A percentile compares a stretch with the other conserved stretches of the same genome.
These are phyloP conservation scores for Geoglossum cookeanum DNA, from an alignment of 2,329 filamentous ascomycete genomes.

Conservation along the genomic window DNA sequence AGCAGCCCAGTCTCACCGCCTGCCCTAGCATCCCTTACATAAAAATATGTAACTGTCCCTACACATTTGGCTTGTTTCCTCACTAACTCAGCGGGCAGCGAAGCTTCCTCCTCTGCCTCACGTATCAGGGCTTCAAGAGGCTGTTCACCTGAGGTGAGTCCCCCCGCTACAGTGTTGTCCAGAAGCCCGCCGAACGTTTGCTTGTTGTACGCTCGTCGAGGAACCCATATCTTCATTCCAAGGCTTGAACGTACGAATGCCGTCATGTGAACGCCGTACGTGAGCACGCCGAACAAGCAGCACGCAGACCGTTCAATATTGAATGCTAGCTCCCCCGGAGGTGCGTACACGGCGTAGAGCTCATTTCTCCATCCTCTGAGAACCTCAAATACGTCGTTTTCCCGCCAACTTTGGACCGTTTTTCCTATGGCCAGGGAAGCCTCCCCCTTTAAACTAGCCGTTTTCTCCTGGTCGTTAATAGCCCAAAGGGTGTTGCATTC, in stretches of 20 bases:
- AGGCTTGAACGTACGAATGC: slow-evolving; percentile 40
- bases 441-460: slow-evolving; percentile 31
- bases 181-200: slow-evolving; percentile 80
- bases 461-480: slow-evolving; percentile 39
- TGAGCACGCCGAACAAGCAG: slow-evolving; percentile 44
- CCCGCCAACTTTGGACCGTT: slow-evolving; percentile 43
- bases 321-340: slow-evolving; percentile 41
- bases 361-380: slow-evolving; percentile 67
- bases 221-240: slow-evolving; percentile 67
- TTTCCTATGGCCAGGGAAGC: slow-evolving; percentile 31
- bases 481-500: slow-evolving; percentile 34
- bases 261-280: slow-evolving; percentile 41
- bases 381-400: slow-evolving; percentile 52
- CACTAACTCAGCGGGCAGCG: slow-evolving; percentile 51
- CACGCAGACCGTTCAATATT: slow-evolving; percentile 60
- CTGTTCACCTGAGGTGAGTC: slow-evolving; percentile 61
- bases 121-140: slow-evolving; percentile 68
- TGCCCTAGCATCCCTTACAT: slow-evolving; percentile 54
- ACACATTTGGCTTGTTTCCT: slow-evolving; percentile 35
- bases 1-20: slow-evolving; percentile 67
- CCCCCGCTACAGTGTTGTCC: slow-evolving; percentile 84
- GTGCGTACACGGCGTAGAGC: slow-evolving; percentile 57
- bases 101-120: slow-evolving; percentile 80
- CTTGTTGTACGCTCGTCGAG: slow-evolving; percentile 56
- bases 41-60: slow-evolving; percentile 69